Evolutionary conservation across 352 stramenopile species (phyloP).

Genomic region (Aphanomyces invadans): DNA sequence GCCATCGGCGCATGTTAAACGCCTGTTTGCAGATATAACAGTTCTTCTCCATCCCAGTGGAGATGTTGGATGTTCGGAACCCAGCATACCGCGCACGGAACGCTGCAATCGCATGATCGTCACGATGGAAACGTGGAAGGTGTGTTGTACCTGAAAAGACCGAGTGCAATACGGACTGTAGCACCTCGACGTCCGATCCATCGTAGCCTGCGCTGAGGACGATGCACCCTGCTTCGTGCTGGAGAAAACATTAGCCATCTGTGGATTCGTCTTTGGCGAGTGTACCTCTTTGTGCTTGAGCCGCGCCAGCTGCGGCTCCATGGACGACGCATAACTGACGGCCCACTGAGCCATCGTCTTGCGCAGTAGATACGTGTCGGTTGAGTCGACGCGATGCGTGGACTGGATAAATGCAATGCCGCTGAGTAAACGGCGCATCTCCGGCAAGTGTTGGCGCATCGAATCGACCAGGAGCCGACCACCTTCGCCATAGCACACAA

Average conservation of each 20-base stretch:
- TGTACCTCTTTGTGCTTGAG: constrained; percentile 43
- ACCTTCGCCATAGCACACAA: constrained; percentile 54
- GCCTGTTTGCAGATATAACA: constrained; percentile 58
- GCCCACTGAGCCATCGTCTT: constrained; percentile 67
- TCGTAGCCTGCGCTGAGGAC: constrained; percentile 38
- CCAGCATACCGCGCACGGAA: constrained; percentile 68
- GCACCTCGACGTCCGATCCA: constrained; percentile 43
- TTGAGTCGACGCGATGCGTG: constrained; percentile 45
- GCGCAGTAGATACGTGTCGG: constrained; percentile 52
- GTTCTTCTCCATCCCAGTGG: constrained; percentile 54
- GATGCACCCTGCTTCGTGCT: constrained; percentile 44
- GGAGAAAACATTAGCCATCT: not conserved
- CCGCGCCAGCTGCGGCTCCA: constrained; percentile 36
- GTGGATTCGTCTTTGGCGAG: not conserved
- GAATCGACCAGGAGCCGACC: constrained; percentile 47
- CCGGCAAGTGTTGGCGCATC: constrained; percentile 44
- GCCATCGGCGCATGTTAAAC: constrained; percentile 70
- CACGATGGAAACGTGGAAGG: not conserved
- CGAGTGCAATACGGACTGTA: constrained; percentile 44
- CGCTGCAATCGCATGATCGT: constrained; percentile 21
- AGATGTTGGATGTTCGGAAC: constrained; percentile 66
- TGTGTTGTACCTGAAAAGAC: constrained; percentile 34
- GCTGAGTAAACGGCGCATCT: constrained; percentile 65
- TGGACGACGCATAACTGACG: constrained; percentile 44
- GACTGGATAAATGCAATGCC: constrained; percentile 59